Percentiles rank a stretch among this genome's conserved stretches.
phyloP scores from a whole-genome alignment of 495 filamentous ascomycete species.

The Friedmanniomyces simplex region DNA sequence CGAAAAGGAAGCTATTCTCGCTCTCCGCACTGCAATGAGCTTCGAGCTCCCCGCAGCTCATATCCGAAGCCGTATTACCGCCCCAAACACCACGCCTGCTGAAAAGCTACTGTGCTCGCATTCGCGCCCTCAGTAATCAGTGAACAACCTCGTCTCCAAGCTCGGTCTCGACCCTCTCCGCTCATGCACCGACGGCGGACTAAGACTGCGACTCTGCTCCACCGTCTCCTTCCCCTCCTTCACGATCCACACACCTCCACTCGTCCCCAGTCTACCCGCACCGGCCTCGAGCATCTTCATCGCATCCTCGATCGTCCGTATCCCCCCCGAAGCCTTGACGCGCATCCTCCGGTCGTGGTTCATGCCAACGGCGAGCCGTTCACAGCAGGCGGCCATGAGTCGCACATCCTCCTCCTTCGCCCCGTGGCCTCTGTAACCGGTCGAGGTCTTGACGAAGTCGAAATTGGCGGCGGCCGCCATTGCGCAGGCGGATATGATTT shows the following conservation, averaged over 20 bases:
- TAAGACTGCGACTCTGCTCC: conserved; percentile 10
- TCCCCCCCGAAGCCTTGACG: conserved; percentile 59
- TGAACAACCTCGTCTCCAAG: conserved; percentile 29
- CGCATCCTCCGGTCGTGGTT: conserved; percentile 26
- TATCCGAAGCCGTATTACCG: neutral
- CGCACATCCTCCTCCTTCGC: conserved; percentile 46
- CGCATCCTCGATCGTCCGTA: conserved; percentile 44
- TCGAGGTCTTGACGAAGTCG: conserved; percentile 61
- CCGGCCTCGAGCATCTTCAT: conserved; percentile 53
- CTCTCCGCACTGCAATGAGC: neutral
- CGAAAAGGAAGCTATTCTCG: no score
- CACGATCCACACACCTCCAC: conserved; percentile 48
- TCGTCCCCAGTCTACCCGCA: conserved; percentile 54
- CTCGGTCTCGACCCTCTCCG: conserved; percentile 17
- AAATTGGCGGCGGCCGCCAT: conserved; percentile 50
- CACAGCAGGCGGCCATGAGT: conserved; percentile 44
- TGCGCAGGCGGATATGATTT: conserved; percentile 51
- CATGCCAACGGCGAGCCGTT: conserved; percentile 20
- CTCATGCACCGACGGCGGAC: conserved; percentile 4
- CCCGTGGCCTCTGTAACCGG: conserved; percentile 53
- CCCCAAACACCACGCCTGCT: neutral
- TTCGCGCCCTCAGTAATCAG: conserved; percentile 29
- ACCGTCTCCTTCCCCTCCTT: conserved; percentile 32
- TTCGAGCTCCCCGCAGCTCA: neutral
- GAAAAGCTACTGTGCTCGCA: neutral